Evolutionary conservation across 192 early-diverging fungal species (phyloP).

Genomic region (Mortierella claussenii): DNA sequence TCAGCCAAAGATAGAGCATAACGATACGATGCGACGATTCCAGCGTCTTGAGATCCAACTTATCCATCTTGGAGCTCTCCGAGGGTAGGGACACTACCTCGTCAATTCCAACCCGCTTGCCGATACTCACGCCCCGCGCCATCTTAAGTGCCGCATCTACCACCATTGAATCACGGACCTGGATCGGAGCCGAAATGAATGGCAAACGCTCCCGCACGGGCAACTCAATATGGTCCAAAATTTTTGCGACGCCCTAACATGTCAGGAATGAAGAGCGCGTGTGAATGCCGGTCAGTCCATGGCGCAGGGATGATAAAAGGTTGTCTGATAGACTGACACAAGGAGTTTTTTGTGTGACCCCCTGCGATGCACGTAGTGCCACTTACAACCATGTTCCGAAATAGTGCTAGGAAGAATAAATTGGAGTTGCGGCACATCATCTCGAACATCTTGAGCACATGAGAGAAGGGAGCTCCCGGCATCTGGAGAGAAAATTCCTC

Average conservation of each 20-base stretch:
- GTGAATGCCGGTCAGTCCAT: too few relatives aligned
- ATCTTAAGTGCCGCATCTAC: conserved; percentile 22
- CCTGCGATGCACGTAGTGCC: too few relatives aligned
- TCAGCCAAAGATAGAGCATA: conserved; percentile 91
- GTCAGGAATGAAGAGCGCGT: too few relatives aligned
- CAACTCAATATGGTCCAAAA: conserved; percentile 31
- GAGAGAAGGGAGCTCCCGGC: conserved; percentile 40
- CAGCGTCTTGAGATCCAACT: conserved; percentile 52
- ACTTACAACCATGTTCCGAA: conserved; percentile 47
- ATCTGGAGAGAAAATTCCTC: conserved; percentile 34
- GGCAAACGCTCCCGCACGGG: conserved; percentile 30
- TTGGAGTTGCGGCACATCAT: conserved; percentile 33
- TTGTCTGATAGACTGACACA: too few relatives aligned
- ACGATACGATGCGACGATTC: conserved; percentile 83
- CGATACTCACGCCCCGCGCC: conserved; percentile 16
- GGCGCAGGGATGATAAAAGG: too few relatives aligned
- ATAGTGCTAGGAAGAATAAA: conserved; percentile 26
- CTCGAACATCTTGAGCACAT: conserved; percentile 43
- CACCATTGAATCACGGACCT: conserved; percentile 19
- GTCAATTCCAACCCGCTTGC: conserved; percentile 57
- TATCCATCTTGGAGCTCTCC: neutral
- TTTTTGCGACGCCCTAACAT: too few relatives aligned
- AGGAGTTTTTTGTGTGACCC: too few relatives aligned
- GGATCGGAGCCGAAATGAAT: conserved; percentile 54
- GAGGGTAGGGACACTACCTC: conserved; percentile 62